A percentile compares a stretch with the other conserved stretches of the same genome.
These are phyloP conservation scores for Tranzscheliella williamsii DNA, from an alignment of 1,284 basidiomycete species.

Conservation along the genomic window DNA sequence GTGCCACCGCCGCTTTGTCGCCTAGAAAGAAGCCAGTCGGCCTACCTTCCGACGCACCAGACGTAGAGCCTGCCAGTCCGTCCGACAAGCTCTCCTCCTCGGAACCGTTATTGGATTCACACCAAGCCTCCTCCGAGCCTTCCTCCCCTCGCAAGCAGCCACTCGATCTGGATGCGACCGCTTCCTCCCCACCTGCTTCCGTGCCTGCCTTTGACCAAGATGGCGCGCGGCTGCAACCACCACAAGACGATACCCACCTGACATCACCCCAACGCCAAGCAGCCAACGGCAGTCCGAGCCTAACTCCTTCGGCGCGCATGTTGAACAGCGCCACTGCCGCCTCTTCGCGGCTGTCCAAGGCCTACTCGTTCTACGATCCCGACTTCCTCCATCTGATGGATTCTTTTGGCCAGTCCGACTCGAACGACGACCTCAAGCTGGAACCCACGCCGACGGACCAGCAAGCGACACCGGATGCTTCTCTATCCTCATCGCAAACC, in stretches of 20 bases:
- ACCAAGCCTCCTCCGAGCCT: too few relatives aligned
- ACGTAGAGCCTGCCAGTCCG: not conserved
- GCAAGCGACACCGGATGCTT: not conserved
- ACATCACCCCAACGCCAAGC: too few relatives aligned
- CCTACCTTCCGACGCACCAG: not conserved
- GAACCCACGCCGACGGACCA: not conserved
- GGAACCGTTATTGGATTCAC: too few relatives aligned
- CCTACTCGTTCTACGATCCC: constrained; percentile 76
- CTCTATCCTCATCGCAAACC: not conserved
- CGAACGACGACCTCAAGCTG: constrained; percentile 27
- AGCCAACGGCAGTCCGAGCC: too few relatives aligned
- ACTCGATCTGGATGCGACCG: not conserved
- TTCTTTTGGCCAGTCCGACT: constrained; percentile 55
- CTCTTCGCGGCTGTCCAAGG: constrained; percentile 49
- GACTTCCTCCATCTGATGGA: constrained; percentile 70
- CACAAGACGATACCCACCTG: too few relatives aligned
- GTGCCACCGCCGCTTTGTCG: too few relatives aligned
- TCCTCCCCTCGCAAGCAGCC: not conserved
- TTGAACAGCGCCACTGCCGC: constrained; percentile 18
- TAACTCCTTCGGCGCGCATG: too few relatives aligned
- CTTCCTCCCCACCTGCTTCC: too few relatives aligned
- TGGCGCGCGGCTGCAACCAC: too few relatives aligned
- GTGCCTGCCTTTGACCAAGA: too few relatives aligned
- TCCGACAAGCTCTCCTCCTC: too few relatives aligned
- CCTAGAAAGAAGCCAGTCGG: not conserved